Conservation (phyloP, 2,329 filamentous ascomycete genomes). For the Nemania sp. region DNA sequence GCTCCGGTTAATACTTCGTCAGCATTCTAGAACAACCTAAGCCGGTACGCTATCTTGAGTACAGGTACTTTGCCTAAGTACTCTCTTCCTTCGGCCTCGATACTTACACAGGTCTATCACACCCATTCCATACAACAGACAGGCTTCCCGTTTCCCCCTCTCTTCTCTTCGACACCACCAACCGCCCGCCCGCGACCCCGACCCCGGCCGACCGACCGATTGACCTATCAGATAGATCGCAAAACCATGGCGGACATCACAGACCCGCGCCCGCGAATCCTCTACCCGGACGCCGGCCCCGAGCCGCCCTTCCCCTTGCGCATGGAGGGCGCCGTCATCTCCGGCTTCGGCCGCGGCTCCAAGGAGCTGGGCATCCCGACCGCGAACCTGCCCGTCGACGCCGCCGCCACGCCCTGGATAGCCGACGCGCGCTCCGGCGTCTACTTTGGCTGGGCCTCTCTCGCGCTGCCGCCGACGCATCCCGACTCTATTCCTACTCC, state of each 20-base stretch:
- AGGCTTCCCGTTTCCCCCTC: no score
- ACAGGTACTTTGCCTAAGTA: no score
- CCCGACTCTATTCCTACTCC: slow-evolving; percentile 45
- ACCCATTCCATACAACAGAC: background rate
- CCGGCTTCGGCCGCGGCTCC: slow-evolving; percentile 90
- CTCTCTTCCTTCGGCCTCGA: no score
- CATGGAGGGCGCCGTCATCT: slow-evolving; percentile 85
- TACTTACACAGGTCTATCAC: background rate
- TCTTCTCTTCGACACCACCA: no score
- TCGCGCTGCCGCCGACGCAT: slow-evolving; percentile 61
- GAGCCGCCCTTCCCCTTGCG: slow-evolving; percentile 78
- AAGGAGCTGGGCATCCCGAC: slow-evolving; percentile 98
- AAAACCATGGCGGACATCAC: slow-evolving; percentile 13
- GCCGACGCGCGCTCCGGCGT: slow-evolving; percentile 73
- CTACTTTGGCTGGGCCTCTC: slow-evolving; percentile 89
- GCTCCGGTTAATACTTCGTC: no score
- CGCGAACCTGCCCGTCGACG: slow-evolving; percentile 83
- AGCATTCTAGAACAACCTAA: background rate
- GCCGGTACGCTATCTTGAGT: no score
- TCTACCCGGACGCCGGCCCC: slow-evolving; percentile 75
- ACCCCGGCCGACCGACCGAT: no score
- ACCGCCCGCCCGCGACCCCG: no score
- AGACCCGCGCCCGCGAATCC: slow-evolving; percentile 64
- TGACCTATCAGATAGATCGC: no score
- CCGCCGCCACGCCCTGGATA: slow-evolving; percentile 63